A percentile compares a stretch with the other conserved stretches of the same genome.
Conservation (phyloP, 2,329 filamentous ascomycete species). For the Leptosphaerulina australis region DNA sequence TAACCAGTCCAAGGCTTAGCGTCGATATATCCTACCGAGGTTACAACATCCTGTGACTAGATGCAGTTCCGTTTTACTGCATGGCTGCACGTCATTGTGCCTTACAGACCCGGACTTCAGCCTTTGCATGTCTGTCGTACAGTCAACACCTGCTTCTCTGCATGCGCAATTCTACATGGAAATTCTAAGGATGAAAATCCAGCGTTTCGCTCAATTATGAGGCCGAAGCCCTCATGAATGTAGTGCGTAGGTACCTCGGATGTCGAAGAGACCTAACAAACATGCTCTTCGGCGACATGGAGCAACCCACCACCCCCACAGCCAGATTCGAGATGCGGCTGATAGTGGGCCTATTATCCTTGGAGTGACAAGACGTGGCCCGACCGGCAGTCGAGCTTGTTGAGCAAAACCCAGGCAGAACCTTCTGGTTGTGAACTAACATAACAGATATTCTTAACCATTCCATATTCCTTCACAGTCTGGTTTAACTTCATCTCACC, state of each 20-base stretch:
- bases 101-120: constrained; percentile 3
- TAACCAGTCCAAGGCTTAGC: too few relatives aligned
- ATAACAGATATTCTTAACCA: too few relatives aligned
- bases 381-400: constrained; percentile 1
- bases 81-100: constrained; percentile 8
- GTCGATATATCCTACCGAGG: too few relatives aligned
- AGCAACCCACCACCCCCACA: constrained; percentile 14
- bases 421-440: too few relatives aligned
- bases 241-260: constrained; percentile 10
- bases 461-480: too few relatives aligned
- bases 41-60: constrained; percentile 1
- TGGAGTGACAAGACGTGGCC: constrained; percentile 13
- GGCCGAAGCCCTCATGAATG: neutral
- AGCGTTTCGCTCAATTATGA: neutral
- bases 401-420: constrained; percentile 14
- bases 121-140: constrained; percentile 1
- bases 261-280: constrained; percentile 1
- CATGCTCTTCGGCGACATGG: constrained; percentile 12
- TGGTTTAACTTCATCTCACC: neutral
- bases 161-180: neutral
- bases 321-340: constrained; percentile 15
- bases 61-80: constrained; percentile 2
- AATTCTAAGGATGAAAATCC: neutral
- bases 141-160: neutral
- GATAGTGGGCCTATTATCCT: constrained; percentile 13